A percentile compares a stretch with the other conserved stretches of the same genome.
Conservation (phyloP, 2,329 filamentous ascomycete genomes). For the Ophiostoma ips region DNA sequence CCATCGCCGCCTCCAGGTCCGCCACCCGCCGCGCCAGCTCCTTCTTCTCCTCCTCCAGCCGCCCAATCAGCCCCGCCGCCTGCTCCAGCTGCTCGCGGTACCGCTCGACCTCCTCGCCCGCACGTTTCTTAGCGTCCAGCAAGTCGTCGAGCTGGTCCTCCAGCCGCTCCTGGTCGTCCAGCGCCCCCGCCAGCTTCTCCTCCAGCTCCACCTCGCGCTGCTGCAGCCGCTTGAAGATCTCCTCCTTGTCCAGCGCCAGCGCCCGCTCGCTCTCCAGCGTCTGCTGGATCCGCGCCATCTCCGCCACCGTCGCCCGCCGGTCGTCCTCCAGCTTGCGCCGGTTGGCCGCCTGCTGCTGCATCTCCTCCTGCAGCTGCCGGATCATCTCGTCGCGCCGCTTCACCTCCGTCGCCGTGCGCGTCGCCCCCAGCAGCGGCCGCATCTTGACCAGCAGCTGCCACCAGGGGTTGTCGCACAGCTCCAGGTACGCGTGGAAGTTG, state of each 20-base stretch:
- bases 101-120: conserved; percentile 70
- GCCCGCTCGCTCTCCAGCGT: conserved; percentile 90
- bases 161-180: conserved; percentile 85
- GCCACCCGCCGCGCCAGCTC: conserved; percentile 53
- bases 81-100: conserved; percentile 78
- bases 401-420: conserved; percentile 81
- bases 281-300: conserved; percentile 82
- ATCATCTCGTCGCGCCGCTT: conserved; percentile 95
- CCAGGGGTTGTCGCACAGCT: conserved; percentile 88
- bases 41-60: conserved; percentile 75
- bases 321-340: conserved; percentile 81
- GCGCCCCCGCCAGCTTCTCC: conserved; percentile 81
- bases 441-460: conserved; percentile 92
- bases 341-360: conserved; percentile 60
- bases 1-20: conserved; percentile 56
- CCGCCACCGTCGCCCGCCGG: conserved; percentile 68
- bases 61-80: conserved; percentile 72
- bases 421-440: conserved; percentile 87
- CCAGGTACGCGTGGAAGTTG: conserved; percentile 84
- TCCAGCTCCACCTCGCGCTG: conserved; percentile 80
- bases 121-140: conserved; percentile 75
- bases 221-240: conserved; percentile 95
- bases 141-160: conserved; percentile 88
- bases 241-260: conserved; percentile 93
- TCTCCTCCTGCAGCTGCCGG: conserved; percentile 68